Conservation (phyloP, 148 eudicot genomes). For the Chenopodium berlandieri region DNA sequence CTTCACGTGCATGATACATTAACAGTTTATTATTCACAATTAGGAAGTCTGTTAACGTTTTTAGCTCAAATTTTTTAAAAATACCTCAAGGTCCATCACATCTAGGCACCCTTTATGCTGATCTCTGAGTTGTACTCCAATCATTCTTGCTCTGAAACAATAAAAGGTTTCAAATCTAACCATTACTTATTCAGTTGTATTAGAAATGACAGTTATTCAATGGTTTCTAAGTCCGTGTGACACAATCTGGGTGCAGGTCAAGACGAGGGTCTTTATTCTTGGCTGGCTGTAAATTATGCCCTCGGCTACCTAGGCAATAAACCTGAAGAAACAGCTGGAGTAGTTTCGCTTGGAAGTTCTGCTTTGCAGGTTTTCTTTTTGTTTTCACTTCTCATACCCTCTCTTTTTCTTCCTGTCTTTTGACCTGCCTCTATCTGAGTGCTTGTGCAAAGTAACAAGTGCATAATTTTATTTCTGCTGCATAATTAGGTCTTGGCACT, state of each 20-base stretch:
- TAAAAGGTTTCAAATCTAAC: too few species aligned
- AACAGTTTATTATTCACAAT: neutral
- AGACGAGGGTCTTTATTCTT: conserved; percentile 46
- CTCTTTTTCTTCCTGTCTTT: conserved; percentile 12
- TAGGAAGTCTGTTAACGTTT: neutral
- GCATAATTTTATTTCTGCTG: neutral
- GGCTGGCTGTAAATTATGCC: conserved; percentile 54
- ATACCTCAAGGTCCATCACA: too few species aligned
- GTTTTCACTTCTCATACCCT: neutral
- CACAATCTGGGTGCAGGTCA: conserved; percentile 29
- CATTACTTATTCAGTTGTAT: neutral
- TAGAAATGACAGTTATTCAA: neutral
- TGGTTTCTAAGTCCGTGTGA: neutral
- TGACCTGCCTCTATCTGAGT: neutral
- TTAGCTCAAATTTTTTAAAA: neutral
- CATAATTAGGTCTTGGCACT: neutral
- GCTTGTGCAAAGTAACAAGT: neutral
- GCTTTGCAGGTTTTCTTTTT: conserved; percentile 41
- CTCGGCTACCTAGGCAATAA: conserved; percentile 46
- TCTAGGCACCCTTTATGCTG: neutral
- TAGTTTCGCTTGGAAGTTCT: conserved; percentile 48
- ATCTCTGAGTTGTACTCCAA: neutral
- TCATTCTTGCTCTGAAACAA: neutral
- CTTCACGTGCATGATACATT: neutral
- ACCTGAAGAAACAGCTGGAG: conserved; percentile 46